phyloP scores from a whole-genome alignment of 441 rosid species.

The Pelargonium fulgidum region DNA sequence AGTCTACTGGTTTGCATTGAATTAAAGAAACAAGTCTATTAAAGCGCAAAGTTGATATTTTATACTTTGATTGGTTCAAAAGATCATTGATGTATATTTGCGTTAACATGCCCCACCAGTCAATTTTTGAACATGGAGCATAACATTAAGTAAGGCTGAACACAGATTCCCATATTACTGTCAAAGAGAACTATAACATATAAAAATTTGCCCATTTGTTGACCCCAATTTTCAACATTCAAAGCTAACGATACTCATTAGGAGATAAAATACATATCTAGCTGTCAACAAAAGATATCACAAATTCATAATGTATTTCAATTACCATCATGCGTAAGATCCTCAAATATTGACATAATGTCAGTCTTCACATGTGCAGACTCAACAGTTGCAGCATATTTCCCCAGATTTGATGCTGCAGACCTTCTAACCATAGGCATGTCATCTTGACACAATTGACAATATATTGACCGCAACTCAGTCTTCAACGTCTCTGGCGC shows the following conservation, averaged over 20 bases:
- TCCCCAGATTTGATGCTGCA: conserved; percentile 88
- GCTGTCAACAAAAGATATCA: too few relatives aligned
- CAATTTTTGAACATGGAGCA: neutral
- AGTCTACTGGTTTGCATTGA: neutral
- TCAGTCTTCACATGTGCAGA: conserved; percentile 62
- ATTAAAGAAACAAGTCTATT: neutral
- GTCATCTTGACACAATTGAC: conserved; percentile 86
- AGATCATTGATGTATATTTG: neutral
- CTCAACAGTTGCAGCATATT: conserved; percentile 91
- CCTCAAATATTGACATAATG: conserved; percentile 79
- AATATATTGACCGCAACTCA: conserved; percentile 65
- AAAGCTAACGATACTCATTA: neutral
- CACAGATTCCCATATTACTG: neutral
- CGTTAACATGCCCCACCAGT: neutral
- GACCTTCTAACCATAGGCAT: conserved; percentile 99
- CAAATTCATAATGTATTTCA: neutral
- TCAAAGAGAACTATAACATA: too few relatives aligned
- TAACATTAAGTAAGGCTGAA: neutral
- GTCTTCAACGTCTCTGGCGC: conserved; percentile 60
- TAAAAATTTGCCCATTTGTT: neutral
- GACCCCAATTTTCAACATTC: neutral
- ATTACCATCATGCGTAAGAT: conserved; percentile 84
- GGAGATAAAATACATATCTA: too few relatives aligned
- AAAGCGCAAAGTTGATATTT: neutral
- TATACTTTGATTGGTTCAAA: neutral